A percentile compares a stretch with the other conserved stretches of the same genome.
Evolutionary conservation across 1,284 basidiomycete genomes (phyloP).

Genomic region (Coniophora puteana): DNA sequence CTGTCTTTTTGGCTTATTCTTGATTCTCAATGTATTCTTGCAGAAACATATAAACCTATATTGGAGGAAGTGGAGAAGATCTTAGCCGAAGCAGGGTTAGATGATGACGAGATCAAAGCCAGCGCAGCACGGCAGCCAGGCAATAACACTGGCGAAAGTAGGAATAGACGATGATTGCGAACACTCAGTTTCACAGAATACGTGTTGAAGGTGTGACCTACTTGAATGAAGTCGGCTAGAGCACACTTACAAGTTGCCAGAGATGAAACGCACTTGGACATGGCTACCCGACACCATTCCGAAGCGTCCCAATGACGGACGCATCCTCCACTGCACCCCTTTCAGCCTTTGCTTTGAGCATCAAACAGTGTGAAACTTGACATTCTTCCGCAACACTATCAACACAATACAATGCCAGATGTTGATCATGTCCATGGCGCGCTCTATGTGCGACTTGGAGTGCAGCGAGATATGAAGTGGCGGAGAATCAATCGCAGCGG

Average conservation of each 20-base stretch:
- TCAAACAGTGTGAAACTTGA: slow-evolving; percentile 98
- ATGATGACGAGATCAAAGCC: slow-evolving; percentile 74
- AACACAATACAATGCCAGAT: slow-evolving; percentile 94
- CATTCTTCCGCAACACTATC: slow-evolving; percentile 92
- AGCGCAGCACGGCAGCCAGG: too few relatives aligned
- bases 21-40: slow-evolving; percentile 20
- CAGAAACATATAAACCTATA: slow-evolving; percentile 75
- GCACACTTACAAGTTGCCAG: too few relatives aligned
- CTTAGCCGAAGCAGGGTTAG: slow-evolving; percentile 80
- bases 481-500: slow-evolving; percentile 85
- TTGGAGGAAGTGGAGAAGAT: slow-evolving; percentile 83
- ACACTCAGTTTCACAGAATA: too few relatives aligned
- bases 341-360: slow-evolving; percentile 73
- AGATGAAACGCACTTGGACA: slow-evolving; percentile 70
- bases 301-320: slow-evolving; percentile 92
- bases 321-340: slow-evolving; percentile 55
- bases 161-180: slow-evolving; percentile 54
- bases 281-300: slow-evolving; percentile 97
- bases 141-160: slow-evolving; percentile 50
- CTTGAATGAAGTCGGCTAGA: too few relatives aligned
- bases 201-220: too few relatives aligned
- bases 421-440: slow-evolving; percentile 85
- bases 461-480: slow-evolving; percentile 86
- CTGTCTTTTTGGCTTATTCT: slow-evolving; percentile 4
- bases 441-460: slow-evolving; percentile 87